Conservation (phyloP, 768 basidiomycete species). For the Sporobolomyces roseus region DNA sequence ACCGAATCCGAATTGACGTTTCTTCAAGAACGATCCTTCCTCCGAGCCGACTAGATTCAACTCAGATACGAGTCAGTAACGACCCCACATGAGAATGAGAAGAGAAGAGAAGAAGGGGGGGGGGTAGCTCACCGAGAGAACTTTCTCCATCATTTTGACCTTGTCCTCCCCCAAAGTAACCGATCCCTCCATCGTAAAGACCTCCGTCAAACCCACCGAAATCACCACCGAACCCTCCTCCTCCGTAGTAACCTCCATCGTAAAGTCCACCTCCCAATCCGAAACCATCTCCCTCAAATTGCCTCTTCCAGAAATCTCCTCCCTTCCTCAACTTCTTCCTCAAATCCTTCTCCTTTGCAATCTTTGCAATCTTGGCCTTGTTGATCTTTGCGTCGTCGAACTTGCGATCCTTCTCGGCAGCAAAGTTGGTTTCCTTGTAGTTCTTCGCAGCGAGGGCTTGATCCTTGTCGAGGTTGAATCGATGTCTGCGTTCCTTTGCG, state of each 20-base stretch:
- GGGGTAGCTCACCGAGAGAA: neutral
- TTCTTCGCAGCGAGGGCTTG: constrained; percentile 10
- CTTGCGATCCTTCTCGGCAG: neutral
- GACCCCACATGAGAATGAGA: no score
- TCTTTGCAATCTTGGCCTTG: constrained; percentile 1
- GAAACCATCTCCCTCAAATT: neutral
- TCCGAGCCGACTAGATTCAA: no score
- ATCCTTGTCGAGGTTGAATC: constrained; percentile 8
- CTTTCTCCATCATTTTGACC: no score
- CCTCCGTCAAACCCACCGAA: neutral
- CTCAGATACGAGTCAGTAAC: no score
- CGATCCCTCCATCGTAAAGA: neutral
- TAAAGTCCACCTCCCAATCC: neutral
- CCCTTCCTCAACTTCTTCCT: neutral
- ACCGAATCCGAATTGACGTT: neutral
- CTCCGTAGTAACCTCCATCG: neutral
- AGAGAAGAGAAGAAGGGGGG: constrained; percentile 23
- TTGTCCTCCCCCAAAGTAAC: no score
- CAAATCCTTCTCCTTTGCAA: constrained; percentile 4
- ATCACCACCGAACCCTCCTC: no score
- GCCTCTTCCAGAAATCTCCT: constrained; percentile 12
- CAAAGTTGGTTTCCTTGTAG: constrained; percentile 7
- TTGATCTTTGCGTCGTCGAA: constrained; percentile 7
- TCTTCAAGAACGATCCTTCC: neutral
- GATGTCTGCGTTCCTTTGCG: constrained; percentile 5